Percentiles rank a stretch among this genome's conserved stretches.
These are phyloP conservation scores for Ceriops zippeliana DNA, from an alignment of 345 rosid genomes.

Conservation along the genomic window DNA sequence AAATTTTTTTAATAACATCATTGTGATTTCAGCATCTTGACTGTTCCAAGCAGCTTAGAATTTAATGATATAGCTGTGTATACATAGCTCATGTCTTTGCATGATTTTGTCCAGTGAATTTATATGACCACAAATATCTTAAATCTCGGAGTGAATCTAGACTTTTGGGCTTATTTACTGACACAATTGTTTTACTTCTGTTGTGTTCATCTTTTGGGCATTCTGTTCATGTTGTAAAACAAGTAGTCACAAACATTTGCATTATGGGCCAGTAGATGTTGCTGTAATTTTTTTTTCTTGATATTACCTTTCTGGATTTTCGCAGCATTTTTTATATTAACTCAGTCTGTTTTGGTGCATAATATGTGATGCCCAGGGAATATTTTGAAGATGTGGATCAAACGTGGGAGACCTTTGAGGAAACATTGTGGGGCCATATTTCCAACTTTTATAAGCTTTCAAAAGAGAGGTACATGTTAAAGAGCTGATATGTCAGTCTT, in stretches of 20 bases:
- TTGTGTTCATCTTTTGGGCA: not conserved
- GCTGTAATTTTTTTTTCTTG: not conserved
- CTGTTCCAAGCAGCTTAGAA: conserved; percentile 1
- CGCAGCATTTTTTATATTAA: conserved; percentile 14
- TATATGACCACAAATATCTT: not conserved
- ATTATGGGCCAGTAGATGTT: too few species aligned
- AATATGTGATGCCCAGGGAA: conserved; percentile 49
- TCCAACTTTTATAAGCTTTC: conserved; percentile 80
- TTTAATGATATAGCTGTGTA: not conserved
- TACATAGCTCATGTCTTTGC: not conserved
- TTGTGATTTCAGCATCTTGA: not conserved
- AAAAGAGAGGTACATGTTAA: conserved; percentile 75
- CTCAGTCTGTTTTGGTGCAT: conserved; percentile 13
- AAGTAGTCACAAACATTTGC: too few species aligned
- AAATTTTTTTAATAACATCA: not conserved
- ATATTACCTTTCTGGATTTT: not conserved
- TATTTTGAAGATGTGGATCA: conserved; percentile 97
- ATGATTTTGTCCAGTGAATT: not conserved
- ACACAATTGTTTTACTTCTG: not conserved
- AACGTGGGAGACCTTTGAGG: conserved; percentile 97
- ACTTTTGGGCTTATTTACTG: not conserved
- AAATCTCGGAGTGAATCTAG: not conserved
- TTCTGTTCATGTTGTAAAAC: not conserved
- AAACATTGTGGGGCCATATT: conserved; percentile 87
- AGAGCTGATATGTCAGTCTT: not conserved